Conservation (phyloP, 176 grass and related monocot species). For the Stipa capillata region DNA sequence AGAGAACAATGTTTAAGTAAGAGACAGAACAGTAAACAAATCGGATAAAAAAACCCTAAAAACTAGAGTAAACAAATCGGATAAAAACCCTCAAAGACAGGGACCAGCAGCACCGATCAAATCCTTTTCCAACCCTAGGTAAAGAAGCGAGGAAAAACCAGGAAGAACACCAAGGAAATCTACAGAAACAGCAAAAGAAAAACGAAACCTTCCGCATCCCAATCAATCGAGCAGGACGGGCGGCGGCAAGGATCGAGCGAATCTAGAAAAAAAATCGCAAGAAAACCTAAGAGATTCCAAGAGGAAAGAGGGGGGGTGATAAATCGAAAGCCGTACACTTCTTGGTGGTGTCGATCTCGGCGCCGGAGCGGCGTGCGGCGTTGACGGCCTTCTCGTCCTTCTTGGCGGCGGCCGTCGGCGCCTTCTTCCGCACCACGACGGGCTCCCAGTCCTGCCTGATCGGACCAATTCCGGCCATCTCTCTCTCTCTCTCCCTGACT, state of each 20-base stretch:
- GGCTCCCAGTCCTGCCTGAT: constrained; percentile 83
- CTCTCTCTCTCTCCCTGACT: background rate
- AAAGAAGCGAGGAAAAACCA: background rate
- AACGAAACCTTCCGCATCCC: background rate
- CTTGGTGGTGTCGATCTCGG: constrained; percentile 69
- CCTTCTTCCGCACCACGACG: constrained; percentile 79
- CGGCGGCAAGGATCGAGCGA: background rate
- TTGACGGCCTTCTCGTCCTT: constrained; percentile 88
- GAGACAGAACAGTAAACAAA: background rate
- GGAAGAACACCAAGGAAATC: background rate
- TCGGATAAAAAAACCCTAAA: background rate
- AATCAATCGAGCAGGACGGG: background rate
- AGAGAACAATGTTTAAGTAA: background rate
- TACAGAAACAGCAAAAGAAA: background rate
- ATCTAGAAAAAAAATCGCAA: too few species aligned
- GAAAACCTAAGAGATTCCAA: background rate
- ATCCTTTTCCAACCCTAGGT: background rate
- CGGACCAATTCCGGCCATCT: constrained; percentile 60
- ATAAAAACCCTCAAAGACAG: background rate
- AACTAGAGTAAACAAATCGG: background rate
- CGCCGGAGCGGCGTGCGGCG: constrained; percentile 68
- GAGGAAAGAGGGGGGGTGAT: too few species aligned
- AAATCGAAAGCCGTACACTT: constrained; percentile 34
- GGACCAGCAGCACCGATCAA: background rate
- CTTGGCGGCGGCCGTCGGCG: constrained; percentile 52